Evolutionary conservation across 805 yeast species (phyloP), one percentile per base, ranked within the genome.

Genomic region (Pichia membranifaciens): DNA sequence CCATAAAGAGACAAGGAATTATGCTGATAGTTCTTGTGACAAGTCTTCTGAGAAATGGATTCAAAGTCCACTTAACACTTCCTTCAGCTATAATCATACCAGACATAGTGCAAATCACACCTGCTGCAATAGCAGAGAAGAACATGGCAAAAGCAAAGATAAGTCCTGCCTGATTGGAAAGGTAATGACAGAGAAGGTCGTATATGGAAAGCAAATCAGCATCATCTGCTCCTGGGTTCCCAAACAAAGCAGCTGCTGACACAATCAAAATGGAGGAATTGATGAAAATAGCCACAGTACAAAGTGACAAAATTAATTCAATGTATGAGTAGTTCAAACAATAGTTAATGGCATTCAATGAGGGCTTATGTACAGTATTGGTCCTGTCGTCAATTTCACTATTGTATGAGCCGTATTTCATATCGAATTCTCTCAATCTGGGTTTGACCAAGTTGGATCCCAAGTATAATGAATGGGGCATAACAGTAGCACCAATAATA

Each of bases 71-170:
- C 45, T 81, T 76, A 35, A 90, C 69, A 58, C 87, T 91, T 0
- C 97, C 97, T 62, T 90, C 97, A 55, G 88, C 78, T 2, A 90
- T 96, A 56, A 90, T 81, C 65, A 90, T 95, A 9, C 96, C 96
- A 0, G 95, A 87, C 68, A 90, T 84, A 0, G 97, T 90, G 62
- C 96, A 89, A 2, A 89, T 90, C 38, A 90, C 80, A 42, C 96
- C 96, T 0, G 96, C 96, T 40, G 90, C 83, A 58, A 86, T 89
- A 5, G 96, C 96, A 49, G 93, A 83, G 49, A 86, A 77, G 35
- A 90, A 69, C 56, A 90, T 71, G 0, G 96, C 96, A 45, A 87
- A 62, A 75, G 88, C 88, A 67, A 90, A 90, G 0, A 88, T 65
- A 0, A 87, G 80, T 23, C 96, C 97, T 0, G 88, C 95, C 8